Conservation (phyloP, 73 alveolate genomes). For the Durusdinium trenchii region DNA sequence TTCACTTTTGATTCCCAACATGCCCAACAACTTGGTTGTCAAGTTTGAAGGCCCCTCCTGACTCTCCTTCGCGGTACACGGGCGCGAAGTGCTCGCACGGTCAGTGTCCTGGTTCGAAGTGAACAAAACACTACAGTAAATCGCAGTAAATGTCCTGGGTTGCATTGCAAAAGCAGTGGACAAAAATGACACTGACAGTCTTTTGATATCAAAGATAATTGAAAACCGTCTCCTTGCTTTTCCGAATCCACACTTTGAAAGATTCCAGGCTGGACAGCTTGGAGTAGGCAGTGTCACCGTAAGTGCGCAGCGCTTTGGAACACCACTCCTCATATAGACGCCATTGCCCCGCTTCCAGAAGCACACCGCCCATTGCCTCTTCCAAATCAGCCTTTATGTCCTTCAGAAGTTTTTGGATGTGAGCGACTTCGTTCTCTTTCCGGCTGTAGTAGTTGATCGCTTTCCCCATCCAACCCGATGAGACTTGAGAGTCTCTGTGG, state of each 20-base stretch:
- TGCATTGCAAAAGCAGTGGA: background rate
- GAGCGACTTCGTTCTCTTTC: background rate
- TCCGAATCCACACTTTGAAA: background rate
- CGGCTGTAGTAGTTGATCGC: background rate
- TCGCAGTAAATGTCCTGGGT: background rate
- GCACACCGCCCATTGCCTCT: background rate
- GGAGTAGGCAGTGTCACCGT: background rate
- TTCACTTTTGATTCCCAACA: background rate
- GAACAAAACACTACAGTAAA: background rate
- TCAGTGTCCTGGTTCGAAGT: background rate
- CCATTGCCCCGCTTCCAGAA: background rate
- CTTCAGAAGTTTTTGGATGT: background rate
- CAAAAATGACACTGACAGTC: background rate
- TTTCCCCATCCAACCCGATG: background rate
- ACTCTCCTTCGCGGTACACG: too few species aligned
- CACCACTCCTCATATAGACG: background rate
- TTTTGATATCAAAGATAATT: background rate
- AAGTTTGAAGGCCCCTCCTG: too few species aligned
- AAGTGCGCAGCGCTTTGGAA: background rate
- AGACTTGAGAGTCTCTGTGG: background rate
- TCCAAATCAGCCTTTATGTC: background rate
- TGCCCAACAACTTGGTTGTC: too few species aligned
- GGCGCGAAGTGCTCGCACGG: background rate
- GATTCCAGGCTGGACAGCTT: background rate
- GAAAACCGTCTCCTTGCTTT: background rate